Percentiles rank a stretch among this genome's conserved stretches.
These are phyloP conservation scores for Candida coquimbonensis DNA, from an alignment of 805 yeast species.

Conservation along the genomic window DNA sequence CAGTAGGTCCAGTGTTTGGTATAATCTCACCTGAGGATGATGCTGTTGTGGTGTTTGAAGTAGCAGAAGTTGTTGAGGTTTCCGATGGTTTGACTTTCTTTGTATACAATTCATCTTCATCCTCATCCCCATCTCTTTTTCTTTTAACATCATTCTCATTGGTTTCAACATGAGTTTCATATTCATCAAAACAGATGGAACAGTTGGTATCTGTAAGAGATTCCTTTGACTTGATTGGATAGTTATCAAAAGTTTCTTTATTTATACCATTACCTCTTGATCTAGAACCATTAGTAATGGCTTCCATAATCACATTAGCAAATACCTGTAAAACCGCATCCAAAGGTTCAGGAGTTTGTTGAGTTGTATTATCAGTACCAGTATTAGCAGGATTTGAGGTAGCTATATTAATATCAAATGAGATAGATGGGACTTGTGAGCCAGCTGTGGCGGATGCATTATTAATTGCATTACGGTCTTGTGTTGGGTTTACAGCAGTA, in stretches of 20 bases:
- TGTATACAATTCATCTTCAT: neutral
- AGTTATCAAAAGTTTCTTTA: slow-evolving; percentile 42
- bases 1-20: neutral
- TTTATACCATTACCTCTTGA: slow-evolving; percentile 42
- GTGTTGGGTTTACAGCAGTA: neutral
- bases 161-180: slow-evolving; percentile 15
- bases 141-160: slow-evolving; percentile 18
- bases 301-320: slow-evolving; percentile 61
- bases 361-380: neutral
- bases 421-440: neutral
- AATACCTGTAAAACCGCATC: slow-evolving; percentile 59
- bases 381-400: neutral
- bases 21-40: neutral
- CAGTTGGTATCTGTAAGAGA: slow-evolving; percentile 37
- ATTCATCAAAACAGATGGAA: slow-evolving; percentile 59
- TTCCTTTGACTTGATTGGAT: slow-evolving; percentile 31
- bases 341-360: slow-evolving; percentile 18
- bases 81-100: too few species aligned
- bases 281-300: slow-evolving; percentile 28
- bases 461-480: neutral
- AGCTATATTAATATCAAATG: too few species aligned
- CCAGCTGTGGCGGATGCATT: neutral
- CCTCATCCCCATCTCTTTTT: slow-evolving; percentile 13
- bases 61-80: too few species aligned
- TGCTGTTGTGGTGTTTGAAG: neutral